Base-by-base conservation (phyloP, 2,329 filamentous ascomycete genomes). In the Diatrype stigma region DNA sequence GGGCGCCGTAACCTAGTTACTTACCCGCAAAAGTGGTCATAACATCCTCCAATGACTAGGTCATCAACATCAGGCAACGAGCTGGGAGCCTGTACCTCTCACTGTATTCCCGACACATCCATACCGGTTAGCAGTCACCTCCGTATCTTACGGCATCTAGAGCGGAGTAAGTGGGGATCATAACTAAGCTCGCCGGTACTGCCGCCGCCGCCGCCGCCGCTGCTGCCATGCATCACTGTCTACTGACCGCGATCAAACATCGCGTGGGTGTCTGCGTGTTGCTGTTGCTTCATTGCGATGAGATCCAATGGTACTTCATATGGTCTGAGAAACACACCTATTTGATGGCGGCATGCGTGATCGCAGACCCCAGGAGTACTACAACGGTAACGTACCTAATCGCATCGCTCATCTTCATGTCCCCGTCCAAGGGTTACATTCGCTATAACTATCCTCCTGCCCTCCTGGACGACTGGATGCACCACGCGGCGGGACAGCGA, bases 241-340 rank as follows among this genome's bases (percentile, higher is more conserved):
- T n/a, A n/a, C n/a, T n/a, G n/a, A n/a, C 74, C 80, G 44, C 72
- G 66, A 12, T 64, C 65, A 2, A 84, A 81, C 51, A 67, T 73
- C 2, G 68, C 70, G 55, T 74, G 76, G 10, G 69, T 81, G 1
- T 66, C 71, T 2, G 73, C 81, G 0, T 76, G 78, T 0, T 84
- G 84, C 64, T 82, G 74, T 70, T 76, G 74, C 6, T 80, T 86
- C 53, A 60, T 81, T 5, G 74, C 81, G 1, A 77, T 81, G 63
- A 82, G 82, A 0, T 74, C 78, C 10, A 83, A 82, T 49, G 80
- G 83, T 64, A 74, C 78, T 2, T 78, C 78, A 11, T 82, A 81
- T 49, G 80, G 80, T 55, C 78, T 80, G 64, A 70, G 76, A 68
- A 46, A 42, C 32, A n/a, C n/a, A n/a, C n/a, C n/a, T n/a, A n/a